Evolutionary conservation across 306 rosid genomes (phyloP), one percentile per base, ranked within the genome.

Genomic region (Prunus campanulata): DNA sequence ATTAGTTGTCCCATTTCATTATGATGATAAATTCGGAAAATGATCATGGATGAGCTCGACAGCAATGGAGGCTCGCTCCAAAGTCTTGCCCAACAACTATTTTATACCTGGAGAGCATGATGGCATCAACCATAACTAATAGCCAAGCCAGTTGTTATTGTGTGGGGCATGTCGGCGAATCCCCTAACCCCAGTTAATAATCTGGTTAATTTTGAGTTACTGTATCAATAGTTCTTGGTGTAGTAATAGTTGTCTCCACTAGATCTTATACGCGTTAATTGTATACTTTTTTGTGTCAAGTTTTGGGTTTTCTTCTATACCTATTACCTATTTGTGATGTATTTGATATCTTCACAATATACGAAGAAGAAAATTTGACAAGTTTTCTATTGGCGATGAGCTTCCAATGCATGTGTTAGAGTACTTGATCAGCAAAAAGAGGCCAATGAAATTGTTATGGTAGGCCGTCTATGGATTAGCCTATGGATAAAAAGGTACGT

Each of bases 121-220:
- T 68, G 77, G 68, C 68, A 11, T 61, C 39, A 47, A 8, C 30
- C 66, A 16, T 5, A 70, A 70, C 79, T 72, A 68, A 27, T 42
- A 74, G 27, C 62, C 62, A 20, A 79, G 84, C 77, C 70, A 80
- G 78, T 79, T 52, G 82, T 76, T 83, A 55, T 39, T 60, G 10
- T 19, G 24, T 51, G 57, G 75, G 64, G 47, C 68, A 65, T 84
- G 91, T 91, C 88, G 87, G 87, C 80, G 47, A 77, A 81, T 77
- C 85, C 82, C 79, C 76, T 42, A 57, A 75, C 84, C 84, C 74
- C 72, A 30, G n/a, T 72, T 51, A 79, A 79, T 25, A 32, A 16
- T 20, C 66, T 7, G 19, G 22, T 42, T 35, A 35, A 35, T 35
- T 65, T 60, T 11, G n/a, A 56, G 8, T 55, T n/a, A 54, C 24